phyloP scores from a whole-genome alignment of 768 basidiomycete genomes.

The Gautieria morchelliformis region DNA sequence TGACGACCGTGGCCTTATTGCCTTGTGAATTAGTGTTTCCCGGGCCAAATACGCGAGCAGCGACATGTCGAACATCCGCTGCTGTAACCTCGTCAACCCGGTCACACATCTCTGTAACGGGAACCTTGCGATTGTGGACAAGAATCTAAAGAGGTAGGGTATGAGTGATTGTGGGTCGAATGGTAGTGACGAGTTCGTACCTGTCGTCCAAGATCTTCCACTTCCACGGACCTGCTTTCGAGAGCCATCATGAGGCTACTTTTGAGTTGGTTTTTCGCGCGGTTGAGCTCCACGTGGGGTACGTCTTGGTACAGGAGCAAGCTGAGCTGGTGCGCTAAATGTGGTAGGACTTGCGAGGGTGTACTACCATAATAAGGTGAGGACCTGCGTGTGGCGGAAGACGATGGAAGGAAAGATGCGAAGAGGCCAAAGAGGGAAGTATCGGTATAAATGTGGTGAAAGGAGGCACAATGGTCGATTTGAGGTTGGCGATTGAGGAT shows the following conservation, averaged over 20 bases:
- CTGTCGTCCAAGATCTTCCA: conserved; percentile 89
- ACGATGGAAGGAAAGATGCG: conserved; percentile 69
- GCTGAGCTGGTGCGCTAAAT: conserved; percentile 84
- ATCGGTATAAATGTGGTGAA: conserved; percentile 96
- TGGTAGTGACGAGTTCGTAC: conserved; percentile 24
- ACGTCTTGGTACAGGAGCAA: conserved; percentile 63
- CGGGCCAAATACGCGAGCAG: conserved; percentile 62
- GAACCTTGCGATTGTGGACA: conserved; percentile 77
- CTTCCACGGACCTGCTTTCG: conserved; percentile 76
- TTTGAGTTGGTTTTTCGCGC: conserved; percentile 95
- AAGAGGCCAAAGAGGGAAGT: conserved; percentile 89
- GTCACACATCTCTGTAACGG: conserved; percentile 83
- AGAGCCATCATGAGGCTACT: conserved; percentile 90
- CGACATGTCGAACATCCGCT: conserved; percentile 66
- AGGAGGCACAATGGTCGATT: conserved; percentile 90
- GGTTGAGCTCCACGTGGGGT: conserved; percentile 57
- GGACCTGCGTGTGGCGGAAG: conserved; percentile 30
- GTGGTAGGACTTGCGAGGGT: conserved; percentile 63
- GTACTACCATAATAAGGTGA: conserved; percentile 38
- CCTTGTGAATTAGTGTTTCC: conserved; percentile 27
- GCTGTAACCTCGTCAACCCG: conserved; percentile 72
- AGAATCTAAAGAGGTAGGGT: conserved; percentile 42
- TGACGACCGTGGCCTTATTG: conserved; percentile 68
- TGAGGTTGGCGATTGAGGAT: conserved; percentile 92
- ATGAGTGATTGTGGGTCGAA: not conserved